Conservation (phyloP, 2,329 filamentous ascomycete genomes). For the Acrocalymma vagum region DNA sequence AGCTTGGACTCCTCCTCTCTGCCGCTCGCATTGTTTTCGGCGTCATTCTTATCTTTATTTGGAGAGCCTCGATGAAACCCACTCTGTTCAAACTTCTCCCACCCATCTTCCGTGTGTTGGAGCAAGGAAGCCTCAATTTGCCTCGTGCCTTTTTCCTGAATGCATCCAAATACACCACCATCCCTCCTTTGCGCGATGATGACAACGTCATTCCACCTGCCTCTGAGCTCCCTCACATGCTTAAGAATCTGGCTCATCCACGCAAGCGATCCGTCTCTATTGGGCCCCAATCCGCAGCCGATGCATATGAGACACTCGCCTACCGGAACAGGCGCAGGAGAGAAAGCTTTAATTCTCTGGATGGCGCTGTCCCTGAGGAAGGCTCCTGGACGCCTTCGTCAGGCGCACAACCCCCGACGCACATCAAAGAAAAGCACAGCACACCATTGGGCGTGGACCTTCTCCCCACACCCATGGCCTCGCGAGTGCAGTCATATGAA, state of each 20-base stretch:
- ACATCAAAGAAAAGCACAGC: conserved; percentile 34
- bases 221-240: conserved; percentile 83
- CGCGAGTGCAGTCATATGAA: conserved; percentile 70
- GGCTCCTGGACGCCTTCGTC: conserved; percentile 28
- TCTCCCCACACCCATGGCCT: conserved; percentile 56
- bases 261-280: conserved; percentile 85
- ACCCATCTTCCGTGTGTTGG: conserved; percentile 85
- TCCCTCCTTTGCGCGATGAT: conserved; percentile 75
- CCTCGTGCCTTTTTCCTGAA: conserved; percentile 91
- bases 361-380: conserved; percentile 38
- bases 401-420: conserved; percentile 34
- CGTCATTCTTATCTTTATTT: conserved; percentile 84
- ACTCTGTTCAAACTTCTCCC: conserved; percentile 79
- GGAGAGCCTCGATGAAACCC: conserved; percentile 91
- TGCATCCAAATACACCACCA: conserved; percentile 87
- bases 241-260: conserved; percentile 83
- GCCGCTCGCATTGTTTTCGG: conserved; percentile 77
- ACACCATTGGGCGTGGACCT: conserved; percentile 52
- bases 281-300: conserved; percentile 93
- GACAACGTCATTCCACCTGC: conserved; percentile 91
- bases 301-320: conserved; percentile 93
- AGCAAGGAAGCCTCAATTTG: conserved; percentile 78
- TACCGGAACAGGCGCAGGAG: conserved; percentile 79
- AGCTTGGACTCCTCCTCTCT: conserved; percentile 72
- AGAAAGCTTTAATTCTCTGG: conserved; percentile 63